These are phyloP conservation scores for Fagopyrum esculentum DNA, from an alignment of 148 eudicot genomes.

Conservation along the genomic window DNA sequence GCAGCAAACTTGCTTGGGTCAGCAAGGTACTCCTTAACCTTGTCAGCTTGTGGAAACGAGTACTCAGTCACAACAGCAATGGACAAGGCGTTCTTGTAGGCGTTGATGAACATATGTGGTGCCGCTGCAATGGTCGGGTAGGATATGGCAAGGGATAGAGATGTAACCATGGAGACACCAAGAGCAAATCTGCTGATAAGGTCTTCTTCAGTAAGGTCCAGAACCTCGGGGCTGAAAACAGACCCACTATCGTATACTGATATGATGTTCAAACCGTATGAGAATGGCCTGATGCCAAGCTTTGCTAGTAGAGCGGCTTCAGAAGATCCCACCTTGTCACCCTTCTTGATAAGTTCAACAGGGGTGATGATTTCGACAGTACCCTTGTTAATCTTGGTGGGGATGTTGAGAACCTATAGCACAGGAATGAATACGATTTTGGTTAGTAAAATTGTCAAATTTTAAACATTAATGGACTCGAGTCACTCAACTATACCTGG, in stretches of 20 bases:
- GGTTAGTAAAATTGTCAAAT: background rate
- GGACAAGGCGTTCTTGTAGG: conserved; percentile 45
- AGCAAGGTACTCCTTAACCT: conserved; percentile 47
- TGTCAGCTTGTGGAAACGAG: conserved; percentile 8
- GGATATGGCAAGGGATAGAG: conserved; percentile 26
- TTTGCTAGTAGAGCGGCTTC: conserved; percentile 49
- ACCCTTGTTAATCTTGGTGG: conserved; percentile 64
- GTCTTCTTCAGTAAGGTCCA: conserved; percentile 18
- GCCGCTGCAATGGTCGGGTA: conserved; percentile 47
- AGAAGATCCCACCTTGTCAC: conserved; percentile 40
- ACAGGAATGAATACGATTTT: background rate
- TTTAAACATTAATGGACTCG: background rate
- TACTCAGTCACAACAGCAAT: conserved; percentile 43
- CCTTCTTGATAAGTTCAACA: too few species aligned
- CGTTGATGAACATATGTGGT: conserved; percentile 45
- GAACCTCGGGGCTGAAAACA: conserved; percentile 37
- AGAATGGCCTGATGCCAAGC: conserved; percentile 43
- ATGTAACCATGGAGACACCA: conserved; percentile 26
- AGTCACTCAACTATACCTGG: conserved; percentile 28
- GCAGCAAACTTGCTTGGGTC: conserved; percentile 45
- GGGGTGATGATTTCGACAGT: conserved; percentile 40
- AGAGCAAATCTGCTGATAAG: conserved; percentile 31
- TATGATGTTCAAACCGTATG: conserved; percentile 38
- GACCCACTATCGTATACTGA: conserved; percentile 23
- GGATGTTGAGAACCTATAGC: conserved; percentile 39